Evolutionary conservation across 1,284 basidiomycete species (phyloP), one percentile per base, ranked within the genome.

Genomic region (Pseudozyma thailandica): DNA sequence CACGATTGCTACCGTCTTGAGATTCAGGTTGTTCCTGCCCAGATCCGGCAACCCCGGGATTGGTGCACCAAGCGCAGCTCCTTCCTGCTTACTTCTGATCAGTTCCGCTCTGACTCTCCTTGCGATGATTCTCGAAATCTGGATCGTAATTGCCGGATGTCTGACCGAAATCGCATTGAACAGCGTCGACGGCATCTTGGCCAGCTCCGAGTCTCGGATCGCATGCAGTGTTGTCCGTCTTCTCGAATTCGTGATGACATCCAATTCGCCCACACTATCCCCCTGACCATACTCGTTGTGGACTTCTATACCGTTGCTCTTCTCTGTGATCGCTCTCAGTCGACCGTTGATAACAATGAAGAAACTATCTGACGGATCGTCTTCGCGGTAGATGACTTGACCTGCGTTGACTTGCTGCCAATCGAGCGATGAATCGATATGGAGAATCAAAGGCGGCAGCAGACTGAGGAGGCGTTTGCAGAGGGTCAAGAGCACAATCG

Each of bases 301-400:
- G 45, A 97, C 94, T 25, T 89, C 89, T 35, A 96, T 89, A 7
- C 84, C 84, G 27, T 87, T 87, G n/a, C 51, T 54, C 51, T 85
- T 85, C 53, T 87, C 86, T 20, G 90, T 88, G 43, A 88, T 84
- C 1, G 93, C 91, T 63, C 95, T 89, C 18, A 99, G 85, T 70
- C 95, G 93, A 37, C 95, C 95, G 79, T 98, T 98, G 84, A 98
- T 94, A 72, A 98, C 75, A 54, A 99, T 96, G 83, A 96, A 98
- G 84, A 98, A 97, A 78, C 93, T 94, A 77, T 96, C 92, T 80
- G 90, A 92, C 25, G 85, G 86, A 74, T 98, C 96, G 30, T 92
- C 90, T 41, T 95, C 91, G 25, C 94, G 88, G 89, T 94, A 98
- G 50, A 96, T 86, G 37, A 94, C 90, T 70, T 87, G 93, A 0